A percentile compares a stretch with the other conserved stretches of the same genome.
Evolutionary conservation across 495 filamentous ascomycete species (phyloP).

Genomic region (Cercophora sp.): DNA sequence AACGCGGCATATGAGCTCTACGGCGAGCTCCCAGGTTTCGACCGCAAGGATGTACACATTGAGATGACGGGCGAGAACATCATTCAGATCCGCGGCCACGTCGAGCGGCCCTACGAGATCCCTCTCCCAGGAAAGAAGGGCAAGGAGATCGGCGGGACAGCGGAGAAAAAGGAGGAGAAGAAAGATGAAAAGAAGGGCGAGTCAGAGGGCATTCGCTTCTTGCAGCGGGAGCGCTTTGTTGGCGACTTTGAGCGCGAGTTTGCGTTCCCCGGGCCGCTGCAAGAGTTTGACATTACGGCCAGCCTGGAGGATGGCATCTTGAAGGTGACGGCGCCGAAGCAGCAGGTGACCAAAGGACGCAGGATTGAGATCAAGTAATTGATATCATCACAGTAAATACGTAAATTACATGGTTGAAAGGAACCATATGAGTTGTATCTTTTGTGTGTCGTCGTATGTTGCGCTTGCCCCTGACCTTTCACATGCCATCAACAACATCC

Average conservation of each 20-base stretch:
- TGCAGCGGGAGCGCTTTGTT: constrained; percentile 16
- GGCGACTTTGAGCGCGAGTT: constrained; percentile 25
- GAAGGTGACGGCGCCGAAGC: constrained; percentile 22
- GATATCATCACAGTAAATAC: too few relatives aligned
- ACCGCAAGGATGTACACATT: constrained; percentile 67
- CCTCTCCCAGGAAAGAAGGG: not conserved
- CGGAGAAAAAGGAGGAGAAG: not conserved
- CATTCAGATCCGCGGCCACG: constrained; percentile 61
- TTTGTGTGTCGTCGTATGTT: too few relatives aligned
- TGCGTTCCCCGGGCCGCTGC: constrained; percentile 21
- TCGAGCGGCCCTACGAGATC: constrained; percentile 44
- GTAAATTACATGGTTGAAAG: too few relatives aligned
- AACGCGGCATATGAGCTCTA: constrained; percentile 65
- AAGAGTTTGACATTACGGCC: constrained; percentile 23
- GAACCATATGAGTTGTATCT: too few relatives aligned
- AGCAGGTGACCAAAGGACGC: constrained; percentile 3
- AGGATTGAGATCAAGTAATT: constrained; percentile 20
- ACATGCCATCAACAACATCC: too few relatives aligned
- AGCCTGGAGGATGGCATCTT: constrained; percentile 21
- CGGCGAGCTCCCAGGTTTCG: constrained; percentile 74
- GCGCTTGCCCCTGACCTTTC: too few relatives aligned
- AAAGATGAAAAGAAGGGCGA: constrained; percentile 1
- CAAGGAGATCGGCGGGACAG: not conserved
- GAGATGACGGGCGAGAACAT: constrained; percentile 72
- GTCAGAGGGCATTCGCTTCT: constrained; percentile 1